These are phyloP conservation scores for Haplosporangium sp. DNA, from an alignment of 371 early-diverging fungal genomes.

Conservation along the genomic window DNA sequence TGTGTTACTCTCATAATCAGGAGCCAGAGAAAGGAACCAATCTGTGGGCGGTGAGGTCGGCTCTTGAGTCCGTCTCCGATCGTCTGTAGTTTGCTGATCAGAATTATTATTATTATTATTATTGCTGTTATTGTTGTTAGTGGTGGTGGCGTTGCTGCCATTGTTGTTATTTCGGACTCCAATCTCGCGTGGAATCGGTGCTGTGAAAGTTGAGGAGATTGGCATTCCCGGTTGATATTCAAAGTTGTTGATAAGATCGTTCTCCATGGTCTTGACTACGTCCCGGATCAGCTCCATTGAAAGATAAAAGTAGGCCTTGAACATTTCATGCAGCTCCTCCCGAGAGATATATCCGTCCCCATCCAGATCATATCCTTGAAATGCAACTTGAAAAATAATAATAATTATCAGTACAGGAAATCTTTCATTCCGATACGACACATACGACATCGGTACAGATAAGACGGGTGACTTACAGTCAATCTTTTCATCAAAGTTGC, in stretches of 20 bases:
- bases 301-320: slow-evolving; percentile 91
- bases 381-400: slow-evolving; percentile 70
- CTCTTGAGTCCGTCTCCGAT: slow-evolving; percentile 16
- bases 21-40: slow-evolving; percentile 16
- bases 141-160: slow-evolving; percentile 2
- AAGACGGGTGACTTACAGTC: slow-evolving; percentile 73
- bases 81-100: slow-evolving; percentile 9
- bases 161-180: slow-evolving; percentile 35
- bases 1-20: slow-evolving; percentile 1
- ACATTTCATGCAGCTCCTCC: slow-evolving; percentile 88
- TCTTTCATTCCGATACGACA: background rate
- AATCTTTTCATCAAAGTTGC: slow-evolving; percentile 89
- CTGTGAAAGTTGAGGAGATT: slow-evolving; percentile 92
- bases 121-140: slow-evolving; percentile 7
- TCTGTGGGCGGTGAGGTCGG: slow-evolving; percentile 24
- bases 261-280: slow-evolving; percentile 91
- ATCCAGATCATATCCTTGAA: slow-evolving; percentile 94
- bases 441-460: no score
- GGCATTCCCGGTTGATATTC: slow-evolving; percentile 93
- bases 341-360: slow-evolving; percentile 88
- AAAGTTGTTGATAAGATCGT: slow-evolving; percentile 88
- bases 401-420: background rate
- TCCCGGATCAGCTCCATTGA: slow-evolving; percentile 91
- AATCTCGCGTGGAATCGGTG: slow-evolving; percentile 74
- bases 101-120: slow-evolving; percentile 1